Conservation (phyloP, 352 stramenopile genomes). For the Hyaloperonospora brassicae region DNA sequence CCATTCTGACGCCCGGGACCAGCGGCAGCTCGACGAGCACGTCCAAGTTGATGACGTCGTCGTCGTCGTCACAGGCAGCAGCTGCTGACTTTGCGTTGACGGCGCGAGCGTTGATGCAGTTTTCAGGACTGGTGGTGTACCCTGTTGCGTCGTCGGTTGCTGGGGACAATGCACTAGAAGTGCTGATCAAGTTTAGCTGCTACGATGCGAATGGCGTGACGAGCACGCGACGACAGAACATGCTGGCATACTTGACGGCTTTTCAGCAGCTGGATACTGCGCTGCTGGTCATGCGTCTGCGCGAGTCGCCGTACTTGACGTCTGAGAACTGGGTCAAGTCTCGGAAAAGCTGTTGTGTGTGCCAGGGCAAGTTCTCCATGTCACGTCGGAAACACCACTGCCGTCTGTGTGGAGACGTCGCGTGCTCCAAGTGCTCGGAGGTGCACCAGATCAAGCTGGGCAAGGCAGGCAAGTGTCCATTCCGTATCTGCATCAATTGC, state of each 20-base stretch:
- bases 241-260: conserved; percentile 40
- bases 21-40: not conserved
- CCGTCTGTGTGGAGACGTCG: conserved; percentile 59
- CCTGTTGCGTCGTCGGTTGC: conserved; percentile 33
- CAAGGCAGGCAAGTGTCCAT: conserved; percentile 42
- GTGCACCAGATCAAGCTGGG: conserved; percentile 53
- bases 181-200: conserved; percentile 58
- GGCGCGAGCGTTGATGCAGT: conserved; percentile 44
- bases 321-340: conserved; percentile 51
- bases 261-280: conserved; percentile 44
- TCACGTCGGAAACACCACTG: conserved; percentile 65
- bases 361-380: conserved; percentile 46
- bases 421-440: conserved; percentile 63
- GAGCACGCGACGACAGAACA: conserved; percentile 30
- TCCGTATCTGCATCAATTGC: conserved; percentile 58
- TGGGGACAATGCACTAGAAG: conserved; percentile 41
- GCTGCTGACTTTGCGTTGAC: conserved; percentile 27
- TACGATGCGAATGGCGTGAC: conserved; percentile 46
- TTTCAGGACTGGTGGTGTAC: conserved; percentile 57
- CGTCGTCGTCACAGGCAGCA: not conserved
- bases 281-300: conserved; percentile 53
- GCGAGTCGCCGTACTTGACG: conserved; percentile 47
- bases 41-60: conserved; percentile 10
- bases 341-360: conserved; percentile 53
- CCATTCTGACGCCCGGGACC: conserved; percentile 28